Base-by-base conservation (phyloP, 164 flowering plant genomes). In the Piper betle region DNA sequence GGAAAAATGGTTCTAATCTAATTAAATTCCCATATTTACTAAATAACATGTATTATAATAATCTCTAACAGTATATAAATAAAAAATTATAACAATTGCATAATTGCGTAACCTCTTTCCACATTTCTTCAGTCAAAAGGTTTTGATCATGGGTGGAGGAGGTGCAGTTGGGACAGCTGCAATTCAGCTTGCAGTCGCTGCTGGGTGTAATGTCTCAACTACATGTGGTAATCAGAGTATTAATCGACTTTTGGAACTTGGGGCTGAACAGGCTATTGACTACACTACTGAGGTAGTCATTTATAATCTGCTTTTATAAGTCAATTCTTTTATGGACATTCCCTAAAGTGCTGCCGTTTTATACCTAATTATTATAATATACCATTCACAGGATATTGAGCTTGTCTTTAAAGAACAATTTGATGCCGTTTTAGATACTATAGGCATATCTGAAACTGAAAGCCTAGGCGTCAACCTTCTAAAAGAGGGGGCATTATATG, bases 81-180 rank as follows among this genome's bases (percentile, higher is more conserved):
- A n/a, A n/a, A n/a, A n/a, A n/a, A n/a, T n/a, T n/a, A n/a, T n/a
- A n/a, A n/a, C n/a, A n/a, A n/a, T n/a, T n/a, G n/a, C n/a, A n/a
- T n/a, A n/a, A n/a, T n/a, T n/a, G n/a, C n/a, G 46, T 4, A 42
- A 4, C 39, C 60, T 60, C 3, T 15, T 39, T 48, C 19, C 12
- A 50, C 11, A 11, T 18, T 38, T 68, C 40, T 4, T n/a, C 74
- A 94, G 97, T 58, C 95, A 91, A 71, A 85, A 84, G 69, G 64
- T 94, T 25, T 74, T 94, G 68, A 85, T 94, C 25, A 38, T 94
- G 16, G 99, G 99, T 46, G 99, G 97, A 53, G 97, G 99, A 62
- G 99, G 99, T 70, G 95, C 97, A 54, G 99, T 94, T 58, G 99
- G 99, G 53, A 81, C 85, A 61, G 62, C 96, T 65, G 99, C 96